These are phyloP conservation scores for Dysphania ambrosioides DNA, from an alignment of 148 eudicot species.

Conservation along the genomic window DNA sequence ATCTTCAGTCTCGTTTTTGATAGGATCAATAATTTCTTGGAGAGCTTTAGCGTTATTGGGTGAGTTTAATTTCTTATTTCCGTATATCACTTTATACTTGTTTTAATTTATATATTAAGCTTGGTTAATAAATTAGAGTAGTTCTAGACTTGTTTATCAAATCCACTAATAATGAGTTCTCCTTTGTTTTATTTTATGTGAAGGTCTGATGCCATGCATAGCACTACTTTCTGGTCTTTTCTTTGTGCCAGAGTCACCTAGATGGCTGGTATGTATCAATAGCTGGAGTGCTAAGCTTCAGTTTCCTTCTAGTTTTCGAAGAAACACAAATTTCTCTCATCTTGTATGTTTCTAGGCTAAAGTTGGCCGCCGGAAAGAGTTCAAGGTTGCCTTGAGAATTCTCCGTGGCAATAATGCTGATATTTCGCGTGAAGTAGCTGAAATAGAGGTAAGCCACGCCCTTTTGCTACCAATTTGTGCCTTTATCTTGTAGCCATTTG, in stretches of 20 bases:
- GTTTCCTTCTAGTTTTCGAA: background rate
- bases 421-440: constrained; percentile 57
- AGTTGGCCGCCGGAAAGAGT: constrained; percentile 55
- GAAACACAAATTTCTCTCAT: background rate
- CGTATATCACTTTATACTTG: too few species aligned
- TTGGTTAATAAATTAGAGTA: too few species aligned
- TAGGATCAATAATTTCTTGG: constrained; percentile 72
- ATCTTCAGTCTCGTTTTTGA: constrained; percentile 46
- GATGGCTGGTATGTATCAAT: constrained; percentile 72
- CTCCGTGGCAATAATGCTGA: constrained; percentile 72
- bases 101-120: too few species aligned
- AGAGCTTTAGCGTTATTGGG: constrained; percentile 65
- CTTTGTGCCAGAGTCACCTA: constrained; percentile 86
- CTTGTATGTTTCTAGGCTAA: constrained; percentile 45
- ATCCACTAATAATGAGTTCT: background rate
- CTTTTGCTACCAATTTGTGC: too few species aligned
- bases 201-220: constrained; percentile 66
- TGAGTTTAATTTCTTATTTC: constrained; percentile 17
- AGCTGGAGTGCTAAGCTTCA: background rate
- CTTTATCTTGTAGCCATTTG: too few species aligned
- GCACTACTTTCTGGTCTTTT: constrained; percentile 56
- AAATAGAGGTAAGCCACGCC: constrained; percentile 44
- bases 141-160: background rate
- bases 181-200: constrained; percentile 14
- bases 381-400: constrained; percentile 44